phyloP scores from a whole-genome alignment of 2,329 filamentous ascomycete genomes.

The Fusarium sp. region DNA sequence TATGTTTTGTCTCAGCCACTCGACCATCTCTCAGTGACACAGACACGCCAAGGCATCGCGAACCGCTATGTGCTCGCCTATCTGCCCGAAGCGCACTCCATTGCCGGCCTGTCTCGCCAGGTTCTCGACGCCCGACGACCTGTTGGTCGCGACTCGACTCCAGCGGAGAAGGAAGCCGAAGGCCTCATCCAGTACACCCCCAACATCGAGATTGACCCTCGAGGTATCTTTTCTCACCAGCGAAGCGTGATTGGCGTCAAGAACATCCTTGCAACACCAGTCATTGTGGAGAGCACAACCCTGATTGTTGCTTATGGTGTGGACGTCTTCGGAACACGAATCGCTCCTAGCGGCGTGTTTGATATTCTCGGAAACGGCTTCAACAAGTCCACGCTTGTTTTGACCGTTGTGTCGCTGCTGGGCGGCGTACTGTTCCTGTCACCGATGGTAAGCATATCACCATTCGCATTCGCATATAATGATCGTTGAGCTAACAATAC shows the following conservation, averaged over 20 bases:
- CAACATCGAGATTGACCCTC: conserved; percentile 84
- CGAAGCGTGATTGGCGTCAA: conserved; percentile 83
- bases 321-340: conserved; percentile 88
- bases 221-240: conserved; percentile 82
- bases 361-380: conserved; percentile 95
- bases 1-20: conserved; percentile 87
- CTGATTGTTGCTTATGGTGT: conserved; percentile 88
- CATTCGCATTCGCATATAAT: neutral
- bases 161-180: conserved; percentile 82
- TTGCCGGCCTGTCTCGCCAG: conserved; percentile 83
- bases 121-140: conserved; percentile 89
- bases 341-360: conserved; percentile 90
- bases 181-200: conserved; percentile 83
- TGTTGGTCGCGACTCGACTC: conserved; percentile 83
- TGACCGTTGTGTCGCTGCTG: conserved; percentile 84
- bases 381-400: conserved; percentile 86
- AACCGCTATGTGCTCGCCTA: conserved; percentile 85
- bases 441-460: conserved; percentile 79
- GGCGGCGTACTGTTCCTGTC: conserved; percentile 82
- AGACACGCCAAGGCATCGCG: conserved; percentile 92
- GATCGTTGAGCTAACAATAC: conserved; percentile 51
- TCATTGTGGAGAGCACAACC: conserved; percentile 90
- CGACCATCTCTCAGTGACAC: conserved; percentile 82
- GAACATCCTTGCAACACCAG: conserved; percentile 79
- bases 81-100: conserved; percentile 77